Evolutionary conservation across 768 basidiomycete genomes (phyloP), one percentile per base, ranked within the genome.

Genomic region (Mycena vitilis): DNA sequence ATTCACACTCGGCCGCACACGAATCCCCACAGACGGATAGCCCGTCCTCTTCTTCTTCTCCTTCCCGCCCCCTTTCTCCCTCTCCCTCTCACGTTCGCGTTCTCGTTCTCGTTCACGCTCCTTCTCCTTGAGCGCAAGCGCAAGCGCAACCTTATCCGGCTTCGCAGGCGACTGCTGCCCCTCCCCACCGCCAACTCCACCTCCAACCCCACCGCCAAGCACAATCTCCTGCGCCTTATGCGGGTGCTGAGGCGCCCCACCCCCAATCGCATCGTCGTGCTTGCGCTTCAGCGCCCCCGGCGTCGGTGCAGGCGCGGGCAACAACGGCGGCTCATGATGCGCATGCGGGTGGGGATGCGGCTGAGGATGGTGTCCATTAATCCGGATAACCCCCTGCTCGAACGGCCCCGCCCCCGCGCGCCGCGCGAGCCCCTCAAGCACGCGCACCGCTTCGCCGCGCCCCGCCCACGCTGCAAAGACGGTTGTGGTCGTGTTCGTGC

Each of bases 41-140:
- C 71, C 70, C 56, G 74, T 73, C 2, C 45, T 23, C 70, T 83
- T 86, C 79, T 85, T 86, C 60, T 76, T 85, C 60, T 76, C 68
- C 44, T 82, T 78, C 62, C 83, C 85, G 58, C 81, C 82, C 67
- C 82, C 83, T 57, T 74, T 75, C 51, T 75, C 77, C 53, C 51
- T 45, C 37, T 44, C 62, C 57, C 47, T 49, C 54, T 58, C 56
- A 38, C 52, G 22, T 30, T 54, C 52, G 65, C 66, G 53, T 60
- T 63, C 48, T 47, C 51, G n/a, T 37, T 60, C 47, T 61, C 65
- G 60, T 75, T 79, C 74, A 66, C 37, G 57, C 74, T 76, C 34
- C 56, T n/a, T 57, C 66, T 58, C 66, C 54, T 38, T 56, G 5
- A 67, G 37, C 60, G 60, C 55, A 13, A 53, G 34, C 45, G 52